phyloP scores from a whole-genome alignment of 306 rosid species.

The Glycine soja region DNA sequence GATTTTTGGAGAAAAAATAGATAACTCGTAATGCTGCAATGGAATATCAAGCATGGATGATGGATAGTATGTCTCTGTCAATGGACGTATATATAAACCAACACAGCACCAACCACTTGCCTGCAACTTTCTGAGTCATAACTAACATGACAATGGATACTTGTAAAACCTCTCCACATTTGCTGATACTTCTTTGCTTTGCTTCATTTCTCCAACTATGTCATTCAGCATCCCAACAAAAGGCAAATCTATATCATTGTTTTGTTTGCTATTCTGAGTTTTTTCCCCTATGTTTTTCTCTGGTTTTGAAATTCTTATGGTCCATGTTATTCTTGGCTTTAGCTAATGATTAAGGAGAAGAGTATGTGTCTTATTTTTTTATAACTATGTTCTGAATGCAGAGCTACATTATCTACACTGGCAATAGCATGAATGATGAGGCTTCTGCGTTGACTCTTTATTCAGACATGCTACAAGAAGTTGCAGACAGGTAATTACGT shows the following conservation, averaged over 20 bases:
- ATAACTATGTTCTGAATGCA: conserved; percentile 27
- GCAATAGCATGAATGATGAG: conserved; percentile 37
- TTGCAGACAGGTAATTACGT: conserved; percentile 48
- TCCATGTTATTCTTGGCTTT: not conserved
- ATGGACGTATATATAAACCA: not conserved
- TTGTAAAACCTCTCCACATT: not conserved
- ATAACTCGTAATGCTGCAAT: not conserved
- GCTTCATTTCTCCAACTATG: conserved; percentile 34
- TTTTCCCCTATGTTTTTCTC: too few species aligned
- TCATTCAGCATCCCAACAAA: conserved; percentile 24
- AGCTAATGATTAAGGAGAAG: not conserved
- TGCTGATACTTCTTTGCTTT: conserved; percentile 34
- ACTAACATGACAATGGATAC: conserved; percentile 30
- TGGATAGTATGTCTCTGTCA: not conserved
- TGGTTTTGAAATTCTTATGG: not conserved
- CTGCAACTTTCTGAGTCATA: not conserved
- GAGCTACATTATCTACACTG: conserved; percentile 56
- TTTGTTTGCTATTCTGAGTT: too few species aligned
- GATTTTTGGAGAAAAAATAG: not conserved
- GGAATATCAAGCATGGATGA: not conserved
- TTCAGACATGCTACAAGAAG: conserved; percentile 48
- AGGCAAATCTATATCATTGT: conserved; percentile 5
- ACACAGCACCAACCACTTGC: not conserved
- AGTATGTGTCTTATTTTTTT: not conserved
- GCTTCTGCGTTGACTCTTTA: conserved; percentile 47